These are phyloP conservation scores for Penicillium decumbens DNA, from an alignment of 2,329 filamentous ascomycete genomes.

Conservation along the genomic window DNA sequence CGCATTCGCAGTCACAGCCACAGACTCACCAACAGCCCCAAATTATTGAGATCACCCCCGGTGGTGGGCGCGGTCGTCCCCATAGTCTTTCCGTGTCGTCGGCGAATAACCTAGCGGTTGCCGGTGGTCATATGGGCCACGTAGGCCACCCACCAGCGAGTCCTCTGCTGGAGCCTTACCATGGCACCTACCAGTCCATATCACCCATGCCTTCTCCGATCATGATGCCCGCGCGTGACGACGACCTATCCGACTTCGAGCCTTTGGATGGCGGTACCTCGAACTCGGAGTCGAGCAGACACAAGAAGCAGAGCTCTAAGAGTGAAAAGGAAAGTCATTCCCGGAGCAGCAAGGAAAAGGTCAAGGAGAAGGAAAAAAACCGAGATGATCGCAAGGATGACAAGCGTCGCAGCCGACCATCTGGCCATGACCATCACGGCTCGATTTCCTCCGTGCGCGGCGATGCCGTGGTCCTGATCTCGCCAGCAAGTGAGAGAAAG, in stretches of 20 bases:
- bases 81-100: constrained; percentile 38
- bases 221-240: constrained; percentile 53
- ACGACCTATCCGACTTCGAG: constrained; percentile 52
- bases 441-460: constrained; percentile 27
- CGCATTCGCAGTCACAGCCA: constrained; percentile 4
- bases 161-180: constrained; percentile 85
- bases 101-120: constrained; percentile 38
- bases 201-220: constrained; percentile 88
- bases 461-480: constrained; percentile 39
- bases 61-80: constrained; percentile 26
- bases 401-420: constrained; percentile 21
- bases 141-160: constrained; percentile 62
- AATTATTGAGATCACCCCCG: constrained; percentile 35
- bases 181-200: constrained; percentile 87
- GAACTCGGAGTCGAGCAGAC: constrained; percentile 26
- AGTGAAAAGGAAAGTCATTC: constrained; percentile 14
- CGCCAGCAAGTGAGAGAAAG: constrained; percentile 49
- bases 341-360: constrained; percentile 22
- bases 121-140: constrained; percentile 22
- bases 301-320: constrained; percentile 27
- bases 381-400: constrained; percentile 29
- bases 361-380: constrained; percentile 22
- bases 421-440: constrained; percentile 25
- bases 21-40: constrained; percentile 26
- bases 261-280: constrained; percentile 31